Conservation (phyloP, 805 yeast species). For the Cyberlindnera euphorbiae region DNA sequence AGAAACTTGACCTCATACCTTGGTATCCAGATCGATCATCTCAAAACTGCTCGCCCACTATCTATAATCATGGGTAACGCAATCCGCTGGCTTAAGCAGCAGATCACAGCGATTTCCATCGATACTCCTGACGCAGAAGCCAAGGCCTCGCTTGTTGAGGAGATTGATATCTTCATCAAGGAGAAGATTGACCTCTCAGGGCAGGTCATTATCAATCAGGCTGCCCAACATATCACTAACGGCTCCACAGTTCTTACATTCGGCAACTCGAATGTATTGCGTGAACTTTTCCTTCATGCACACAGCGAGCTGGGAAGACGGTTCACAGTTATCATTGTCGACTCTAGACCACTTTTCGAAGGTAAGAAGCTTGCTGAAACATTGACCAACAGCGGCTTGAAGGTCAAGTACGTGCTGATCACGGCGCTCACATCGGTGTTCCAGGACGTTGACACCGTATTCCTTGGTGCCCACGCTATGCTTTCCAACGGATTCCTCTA, state of each 20-base stretch:
- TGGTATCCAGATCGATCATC: constrained; percentile 87
- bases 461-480: constrained; percentile 96
- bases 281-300: constrained; percentile 67
- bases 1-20: constrained; percentile 86
- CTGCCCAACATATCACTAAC: constrained; percentile 68
- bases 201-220: constrained; percentile 73
- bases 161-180: constrained; percentile 74
- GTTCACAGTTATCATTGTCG: constrained; percentile 82
- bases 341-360: constrained; percentile 91
- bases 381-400: constrained; percentile 59
- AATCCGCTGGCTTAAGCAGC: constrained; percentile 94
- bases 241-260: constrained; percentile 80
- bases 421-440: constrained; percentile 76
- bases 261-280: constrained; percentile 83
- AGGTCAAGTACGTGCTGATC: constrained; percentile 70
- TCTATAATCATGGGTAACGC: constrained; percentile 97
- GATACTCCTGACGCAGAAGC: constrained; percentile 58
- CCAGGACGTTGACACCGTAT: constrained; percentile 83
- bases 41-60: constrained; percentile 86
- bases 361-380: constrained; percentile 73
- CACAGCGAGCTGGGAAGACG: constrained; percentile 54
- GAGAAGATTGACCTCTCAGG: constrained; percentile 85
- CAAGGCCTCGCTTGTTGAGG: constrained; percentile 53
- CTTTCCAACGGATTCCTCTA: constrained; percentile 89
- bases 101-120: constrained; percentile 75